Evolutionary conservation across 495 filamentous ascomycete genomes (phyloP).

Genomic region (Penicillium ochrochloron): DNA sequence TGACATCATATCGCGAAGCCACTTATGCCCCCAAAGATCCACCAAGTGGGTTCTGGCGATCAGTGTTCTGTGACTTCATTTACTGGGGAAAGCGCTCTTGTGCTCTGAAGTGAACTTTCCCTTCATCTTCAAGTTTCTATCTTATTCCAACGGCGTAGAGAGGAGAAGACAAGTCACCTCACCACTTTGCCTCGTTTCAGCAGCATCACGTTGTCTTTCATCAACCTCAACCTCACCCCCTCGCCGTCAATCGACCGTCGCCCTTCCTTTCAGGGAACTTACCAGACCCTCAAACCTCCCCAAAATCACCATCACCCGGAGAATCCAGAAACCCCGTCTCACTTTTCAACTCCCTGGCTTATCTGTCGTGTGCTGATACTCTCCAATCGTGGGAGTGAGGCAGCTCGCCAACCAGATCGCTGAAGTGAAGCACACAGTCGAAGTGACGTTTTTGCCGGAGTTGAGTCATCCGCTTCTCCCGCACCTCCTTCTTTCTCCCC

Average conservation of each 20-base stretch:
- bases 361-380: not conserved
- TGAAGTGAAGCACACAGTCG: constrained; percentile 11
- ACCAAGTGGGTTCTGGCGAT: constrained; percentile 26
- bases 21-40: constrained; percentile 18
- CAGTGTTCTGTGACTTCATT: constrained; percentile 24
- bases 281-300: not conserved
- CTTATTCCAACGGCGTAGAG: not conserved
- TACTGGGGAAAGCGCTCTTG: not conserved
- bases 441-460: constrained; percentile 28
- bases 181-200: not conserved
- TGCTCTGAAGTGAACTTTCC: not conserved
- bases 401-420: constrained; percentile 8
- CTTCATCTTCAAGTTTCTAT: not conserved
- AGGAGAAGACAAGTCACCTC: not conserved
- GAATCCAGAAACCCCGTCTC: not conserved
- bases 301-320: too few species aligned
- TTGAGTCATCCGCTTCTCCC: constrained; percentile 32
- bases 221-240: not conserved
- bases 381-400: not conserved
- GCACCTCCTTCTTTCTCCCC: constrained; percentile 17
- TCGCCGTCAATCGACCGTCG: not conserved
- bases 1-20: constrained; percentile 25
- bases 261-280: not conserved
- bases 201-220: constrained; percentile 6
- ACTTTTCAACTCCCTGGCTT: not conserved